Evolutionary conservation across 345 rosid genomes (phyloP).

Genomic region (Streptanthus diversifolius): DNA sequence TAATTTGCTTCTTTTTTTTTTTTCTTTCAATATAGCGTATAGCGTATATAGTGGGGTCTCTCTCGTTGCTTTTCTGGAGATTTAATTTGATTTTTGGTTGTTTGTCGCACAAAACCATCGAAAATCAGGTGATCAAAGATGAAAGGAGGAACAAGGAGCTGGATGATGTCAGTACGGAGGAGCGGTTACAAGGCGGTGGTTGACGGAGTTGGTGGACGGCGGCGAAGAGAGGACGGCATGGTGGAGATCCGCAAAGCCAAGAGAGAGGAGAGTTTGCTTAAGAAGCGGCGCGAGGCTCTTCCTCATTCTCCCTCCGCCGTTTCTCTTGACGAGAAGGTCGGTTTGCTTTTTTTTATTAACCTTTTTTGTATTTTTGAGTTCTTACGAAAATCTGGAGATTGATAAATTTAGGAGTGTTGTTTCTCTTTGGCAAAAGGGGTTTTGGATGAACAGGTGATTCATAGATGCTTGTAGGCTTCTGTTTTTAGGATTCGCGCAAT

Average conservation of each 20-base stretch:
- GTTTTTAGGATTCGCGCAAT: background rate
- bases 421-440: background rate
- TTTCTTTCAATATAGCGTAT: background rate
- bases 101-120: background rate
- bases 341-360: background rate
- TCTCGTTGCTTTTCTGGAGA: background rate
- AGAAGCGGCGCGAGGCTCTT: slow-evolving; percentile 36
- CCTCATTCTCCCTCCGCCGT: slow-evolving; percentile 14
- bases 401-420: background rate
- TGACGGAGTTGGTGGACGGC: slow-evolving; percentile 29
- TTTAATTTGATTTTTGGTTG: background rate
- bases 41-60: background rate
- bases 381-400: slow-evolving; percentile 12
- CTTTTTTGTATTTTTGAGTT: background rate
- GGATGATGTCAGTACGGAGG: slow-evolving; percentile 29
- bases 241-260: slow-evolving; percentile 36
- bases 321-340: slow-evolving; percentile 32
- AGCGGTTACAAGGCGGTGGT: slow-evolving; percentile 36
- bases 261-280: slow-evolving; percentile 35
- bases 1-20: background rate
- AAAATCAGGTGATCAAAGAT: slow-evolving; percentile 15
- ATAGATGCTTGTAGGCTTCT: slow-evolving; percentile 15
- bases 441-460: background rate
- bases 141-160: slow-evolving; percentile 25
- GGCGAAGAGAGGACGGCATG: slow-evolving; percentile 36